These are phyloP conservation scores for Aspergillus ochraceus DNA, from an alignment of 2,329 filamentous ascomycete genomes.

Conservation along the genomic window DNA sequence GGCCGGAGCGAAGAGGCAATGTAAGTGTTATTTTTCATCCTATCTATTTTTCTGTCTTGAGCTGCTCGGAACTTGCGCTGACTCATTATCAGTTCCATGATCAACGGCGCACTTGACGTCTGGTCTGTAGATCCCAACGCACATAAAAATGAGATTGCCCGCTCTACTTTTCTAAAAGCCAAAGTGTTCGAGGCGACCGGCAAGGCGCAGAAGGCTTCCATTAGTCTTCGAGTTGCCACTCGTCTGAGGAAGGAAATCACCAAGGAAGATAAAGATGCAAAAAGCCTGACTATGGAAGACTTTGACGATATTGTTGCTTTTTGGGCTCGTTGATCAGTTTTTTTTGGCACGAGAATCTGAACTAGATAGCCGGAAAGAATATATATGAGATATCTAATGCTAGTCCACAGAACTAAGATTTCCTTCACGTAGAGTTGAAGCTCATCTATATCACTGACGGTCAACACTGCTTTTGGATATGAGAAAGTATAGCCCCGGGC, in stretches of 20 bases:
- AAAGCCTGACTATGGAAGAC: slow-evolving; percentile 15
- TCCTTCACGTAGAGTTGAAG: too few species aligned
- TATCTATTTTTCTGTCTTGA: too few species aligned
- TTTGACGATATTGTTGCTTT: slow-evolving; percentile 23
- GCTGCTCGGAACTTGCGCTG: too few species aligned
- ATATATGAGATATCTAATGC: too few species aligned
- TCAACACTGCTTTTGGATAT: too few species aligned
- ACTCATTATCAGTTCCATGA: slow-evolving; percentile 11
- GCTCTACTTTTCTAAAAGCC: slow-evolving; percentile 23
- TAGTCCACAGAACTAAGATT: too few species aligned
- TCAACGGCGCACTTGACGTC: slow-evolving; percentile 17
- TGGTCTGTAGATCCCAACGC: slow-evolving; percentile 12
- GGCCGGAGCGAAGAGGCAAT: slow-evolving; percentile 1
- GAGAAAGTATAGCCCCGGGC: too few species aligned
- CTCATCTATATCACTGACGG: too few species aligned
- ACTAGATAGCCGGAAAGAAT: too few species aligned
- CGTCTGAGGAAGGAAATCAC: slow-evolving; percentile 23
- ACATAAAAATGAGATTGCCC: slow-evolving; percentile 23
- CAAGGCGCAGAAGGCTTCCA: slow-evolving; percentile 18
- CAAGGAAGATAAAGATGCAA: slow-evolving; percentile 17
- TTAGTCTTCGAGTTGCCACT: slow-evolving; percentile 18
- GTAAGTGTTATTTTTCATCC: background rate
- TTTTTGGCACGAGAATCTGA: too few species aligned
- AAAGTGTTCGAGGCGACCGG: slow-evolving; percentile 15
- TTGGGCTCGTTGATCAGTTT: slow-evolving; percentile 1